Evolutionary conservation across 768 basidiomycete species (phyloP).

Genomic region (Phylloporus sp.): DNA sequence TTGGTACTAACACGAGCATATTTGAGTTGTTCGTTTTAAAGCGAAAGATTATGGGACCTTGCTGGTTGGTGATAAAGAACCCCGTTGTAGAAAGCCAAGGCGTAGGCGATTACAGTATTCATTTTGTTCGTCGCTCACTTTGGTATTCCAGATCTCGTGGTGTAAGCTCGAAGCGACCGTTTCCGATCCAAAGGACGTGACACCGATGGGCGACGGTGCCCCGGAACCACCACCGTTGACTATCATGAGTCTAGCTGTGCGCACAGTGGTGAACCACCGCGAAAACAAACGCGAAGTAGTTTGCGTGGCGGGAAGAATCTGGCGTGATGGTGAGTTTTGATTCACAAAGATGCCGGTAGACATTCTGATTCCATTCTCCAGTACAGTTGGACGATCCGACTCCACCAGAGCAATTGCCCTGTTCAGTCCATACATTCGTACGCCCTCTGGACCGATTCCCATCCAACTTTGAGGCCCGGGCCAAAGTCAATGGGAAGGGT

Average conservation of each 20-base stretch:
- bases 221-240: slow-evolving; percentile 82
- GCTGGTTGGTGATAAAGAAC: slow-evolving; percentile 87
- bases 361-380: slow-evolving; percentile 27
- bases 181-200: slow-evolving; percentile 81
- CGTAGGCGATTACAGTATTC: slow-evolving; percentile 40
- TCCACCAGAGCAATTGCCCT: slow-evolving; percentile 81
- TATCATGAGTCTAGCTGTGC: slow-evolving; percentile 80
- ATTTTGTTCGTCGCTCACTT: background rate
- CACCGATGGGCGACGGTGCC: slow-evolving; percentile 74
- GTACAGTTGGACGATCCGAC: slow-evolving; percentile 89
- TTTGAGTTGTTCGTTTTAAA: slow-evolving; percentile 94
- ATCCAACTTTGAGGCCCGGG: slow-evolving; percentile 69
- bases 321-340: slow-evolving; percentile 58
- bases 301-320: slow-evolving; percentile 76
- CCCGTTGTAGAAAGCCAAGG: slow-evolving; percentile 73
- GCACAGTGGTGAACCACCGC: slow-evolving; percentile 90
- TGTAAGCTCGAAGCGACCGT: slow-evolving; percentile 89
- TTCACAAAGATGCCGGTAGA: background rate
- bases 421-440: slow-evolving; percentile 81
- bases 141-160: slow-evolving; percentile 77
- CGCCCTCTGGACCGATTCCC: slow-evolving; percentile 88
- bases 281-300: slow-evolving; percentile 94
- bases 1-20: slow-evolving; percentile 88
- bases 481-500: slow-evolving; percentile 59
- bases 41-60: slow-evolving; percentile 98